Base-by-base conservation (phyloP, 768 basidiomycete genomes). In the Symmetrospora coprosmae region DNA sequence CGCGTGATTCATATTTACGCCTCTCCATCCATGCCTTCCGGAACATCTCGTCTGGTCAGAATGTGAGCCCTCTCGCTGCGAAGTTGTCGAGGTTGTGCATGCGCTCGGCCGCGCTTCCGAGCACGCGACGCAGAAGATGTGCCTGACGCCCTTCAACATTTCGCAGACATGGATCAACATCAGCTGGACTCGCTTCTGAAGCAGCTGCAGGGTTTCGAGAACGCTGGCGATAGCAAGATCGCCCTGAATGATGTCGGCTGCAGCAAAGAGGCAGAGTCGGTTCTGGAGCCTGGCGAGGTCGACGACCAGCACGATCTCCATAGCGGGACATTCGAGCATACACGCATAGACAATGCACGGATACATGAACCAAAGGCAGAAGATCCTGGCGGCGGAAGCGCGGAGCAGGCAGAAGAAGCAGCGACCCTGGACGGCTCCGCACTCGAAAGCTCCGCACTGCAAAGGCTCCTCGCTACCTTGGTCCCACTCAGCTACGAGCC, bases 91-190 rank as follows among this genome's bases (percentile, higher is more conserved):
- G n/a, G n/a, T n/a, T n/a, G n/a, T n/a, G n/a, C n/a, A n/a, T n/a
- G n/a, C n/a, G n/a, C n/a, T n/a, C n/a, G n/a, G n/a, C n/a, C n/a
- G n/a, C n/a, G n/a, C n/a, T n/a, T n/a, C n/a, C n/a, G n/a, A n/a
- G n/a, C n/a, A n/a, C n/a, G n/a, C n/a, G n/a, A n/a, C n/a, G n/a
- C n/a, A n/a, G n/a, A n/a, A n/a, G n/a, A n/a, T n/a, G n/a, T n/a
- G n/a, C n/a, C n/a, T n/a, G n/a, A n/a, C n/a, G n/a, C n/a, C n/a
- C n/a, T n/a, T n/a, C n/a, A n/a, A n/a, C n/a, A n/a, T n/a, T n/a
- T n/a, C n/a, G n/a, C n/a, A n/a, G n/a, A n/a, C 45, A 58, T 58
- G 55, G 55, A 58, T 23, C 55, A 43, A 23, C 23, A 43, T 17
- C 30, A 39, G 40, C 41, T 58, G 39, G 30, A 45, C 21, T 19